Base-by-base conservation (phyloP, 768 basidiomycete species). In the Rhizopogon vesiculosus region DNA sequence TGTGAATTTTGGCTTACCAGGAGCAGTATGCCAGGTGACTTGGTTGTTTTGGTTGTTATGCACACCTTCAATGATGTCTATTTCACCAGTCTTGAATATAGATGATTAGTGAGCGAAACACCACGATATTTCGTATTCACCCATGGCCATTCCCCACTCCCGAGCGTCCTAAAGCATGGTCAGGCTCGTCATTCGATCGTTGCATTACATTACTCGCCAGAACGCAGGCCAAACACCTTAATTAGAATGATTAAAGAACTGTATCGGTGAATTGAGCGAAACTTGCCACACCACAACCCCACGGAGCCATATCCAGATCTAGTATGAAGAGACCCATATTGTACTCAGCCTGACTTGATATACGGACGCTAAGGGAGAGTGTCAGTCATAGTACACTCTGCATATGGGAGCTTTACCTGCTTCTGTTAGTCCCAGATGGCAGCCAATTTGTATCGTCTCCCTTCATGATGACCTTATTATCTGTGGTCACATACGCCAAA, bases 1-100 rank as follows among this genome's bases (percentile, higher is more conserved):
- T 22, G 15, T 9, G 51, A 28, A 41, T 12, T 42, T 31, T 13
- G 22, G 58, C 54, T 46, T 60, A 83, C 86, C 86, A 56, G 83
- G 77, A 51, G 74, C 78, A 25, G 87, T 89, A 66, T 91, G 89
- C 82, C 84, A 91, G 31, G 89, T 86, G 16, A 92, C 86, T 70
- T 92, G 90, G 61, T 92, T 91, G 62, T 91, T 88, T 64, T 85
- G 75, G 57, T 90, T 89, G 64, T 89, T 88, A 59, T 92, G 90
- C 5, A 92, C 90, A 13, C 90, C 90, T 69, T 91, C 89, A 31
- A 91, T 83, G 29, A 91, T 86, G 67, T 91, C 89, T 56, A 92
- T 88, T 71, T 91, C 90, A 13, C 89, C 90, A 10, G 72, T 76
- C 89, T 91, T 54, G 49, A 62, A 45, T 38, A 55, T 54, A 61